Percentiles rank a stretch among this genome's conserved stretches.
Conservation (phyloP, 805 yeast genomes). For the Kazachstania bromeliacearum region DNA sequence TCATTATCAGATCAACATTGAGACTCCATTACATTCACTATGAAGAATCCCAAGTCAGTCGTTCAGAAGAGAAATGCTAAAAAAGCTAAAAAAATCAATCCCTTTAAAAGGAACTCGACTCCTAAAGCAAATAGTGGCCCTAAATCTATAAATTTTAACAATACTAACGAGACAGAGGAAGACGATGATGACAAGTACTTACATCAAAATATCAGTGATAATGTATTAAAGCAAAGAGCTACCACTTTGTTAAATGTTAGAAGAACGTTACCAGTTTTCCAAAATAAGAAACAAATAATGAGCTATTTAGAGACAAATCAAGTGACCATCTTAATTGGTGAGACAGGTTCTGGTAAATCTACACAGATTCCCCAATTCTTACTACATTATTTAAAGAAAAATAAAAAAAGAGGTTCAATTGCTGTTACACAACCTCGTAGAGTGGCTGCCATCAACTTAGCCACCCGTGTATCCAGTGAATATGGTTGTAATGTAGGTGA, state of each 20-base stretch:
- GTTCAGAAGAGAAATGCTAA: too few relatives aligned
- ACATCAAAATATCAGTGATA: slow-evolving; percentile 6
- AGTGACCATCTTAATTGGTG: slow-evolving; percentile 83
- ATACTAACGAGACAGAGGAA: slow-evolving; percentile 18
- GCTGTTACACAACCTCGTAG: slow-evolving; percentile 97
- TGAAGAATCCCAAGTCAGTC: too few relatives aligned
- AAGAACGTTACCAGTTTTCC: slow-evolving; percentile 62
- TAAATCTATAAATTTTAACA: too few relatives aligned
- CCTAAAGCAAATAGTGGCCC: too few relatives aligned
- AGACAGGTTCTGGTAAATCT: slow-evolving; percentile 96
- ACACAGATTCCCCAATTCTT: slow-evolving; percentile 93
- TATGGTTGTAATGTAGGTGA: slow-evolving; percentile 67
- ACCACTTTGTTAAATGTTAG: slow-evolving; percentile 43
- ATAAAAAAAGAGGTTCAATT: slow-evolving; percentile 40
- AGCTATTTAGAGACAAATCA: slow-evolving; percentile 44
- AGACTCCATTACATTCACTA: too few relatives aligned
- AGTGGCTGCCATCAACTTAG: slow-evolving; percentile 93
- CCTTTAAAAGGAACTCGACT: too few relatives aligned
- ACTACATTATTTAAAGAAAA: slow-evolving; percentile 33
- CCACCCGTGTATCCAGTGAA: slow-evolving; percentile 87
- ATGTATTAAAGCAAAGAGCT: slow-evolving; percentile 32
- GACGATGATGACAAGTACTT: slow-evolving; percentile 6
- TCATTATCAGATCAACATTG: too few relatives aligned
- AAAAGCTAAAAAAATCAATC: too few relatives aligned
- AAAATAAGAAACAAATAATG: slow-evolving; percentile 55